Evolutionary conservation across 2,329 filamentous ascomycete genomes (phyloP).

Genomic region (Rhynchosporium agropyri): DNA sequence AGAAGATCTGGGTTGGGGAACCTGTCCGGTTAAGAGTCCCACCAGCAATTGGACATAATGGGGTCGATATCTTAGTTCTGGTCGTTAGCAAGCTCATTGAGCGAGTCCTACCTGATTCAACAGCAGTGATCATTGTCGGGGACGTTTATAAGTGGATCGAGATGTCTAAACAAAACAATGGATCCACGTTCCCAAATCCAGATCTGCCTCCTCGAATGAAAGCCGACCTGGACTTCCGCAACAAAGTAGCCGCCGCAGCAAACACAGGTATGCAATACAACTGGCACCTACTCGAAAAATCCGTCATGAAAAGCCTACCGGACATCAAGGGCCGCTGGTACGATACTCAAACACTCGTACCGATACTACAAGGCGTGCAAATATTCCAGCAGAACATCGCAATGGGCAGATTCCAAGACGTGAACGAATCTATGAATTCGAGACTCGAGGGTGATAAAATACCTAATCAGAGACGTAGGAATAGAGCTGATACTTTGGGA

Average conservation of each 20-base stretch:
- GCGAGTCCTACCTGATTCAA: conserved; percentile 30
- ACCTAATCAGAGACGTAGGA: conserved; percentile 38
- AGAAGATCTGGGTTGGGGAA: conserved; percentile 63
- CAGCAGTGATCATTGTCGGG: conserved; percentile 49
- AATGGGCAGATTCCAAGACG: conserved; percentile 46
- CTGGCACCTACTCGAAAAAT: conserved; percentile 40
- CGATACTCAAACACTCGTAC: conserved; percentile 54
- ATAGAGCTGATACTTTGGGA: conserved; percentile 42
- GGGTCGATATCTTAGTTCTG: conserved; percentile 50
- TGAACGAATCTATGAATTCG: conserved; percentile 50
- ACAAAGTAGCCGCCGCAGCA: conserved; percentile 50
- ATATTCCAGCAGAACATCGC: conserved; percentile 42
- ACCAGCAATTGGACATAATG: conserved; percentile 3
- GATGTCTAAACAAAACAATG: conserved; percentile 43
- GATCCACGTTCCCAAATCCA: conserved; percentile 44
- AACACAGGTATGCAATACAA: conserved; percentile 38
- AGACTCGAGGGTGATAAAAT: conserved; percentile 46
- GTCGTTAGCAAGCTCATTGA: conserved; percentile 45
- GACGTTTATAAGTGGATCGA: conserved; percentile 55
- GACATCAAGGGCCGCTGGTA: conserved; percentile 64
- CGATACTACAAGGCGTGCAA: conserved; percentile 40
- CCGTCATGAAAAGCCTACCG: conserved; percentile 43
- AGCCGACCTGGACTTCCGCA: conserved; percentile 45
- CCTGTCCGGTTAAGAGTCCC: conserved; percentile 52
- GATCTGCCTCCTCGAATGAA: conserved; percentile 52